phyloP scores from a whole-genome alignment of 2,329 filamentous ascomycete species.

The Aspergillaceae sp. region DNA sequence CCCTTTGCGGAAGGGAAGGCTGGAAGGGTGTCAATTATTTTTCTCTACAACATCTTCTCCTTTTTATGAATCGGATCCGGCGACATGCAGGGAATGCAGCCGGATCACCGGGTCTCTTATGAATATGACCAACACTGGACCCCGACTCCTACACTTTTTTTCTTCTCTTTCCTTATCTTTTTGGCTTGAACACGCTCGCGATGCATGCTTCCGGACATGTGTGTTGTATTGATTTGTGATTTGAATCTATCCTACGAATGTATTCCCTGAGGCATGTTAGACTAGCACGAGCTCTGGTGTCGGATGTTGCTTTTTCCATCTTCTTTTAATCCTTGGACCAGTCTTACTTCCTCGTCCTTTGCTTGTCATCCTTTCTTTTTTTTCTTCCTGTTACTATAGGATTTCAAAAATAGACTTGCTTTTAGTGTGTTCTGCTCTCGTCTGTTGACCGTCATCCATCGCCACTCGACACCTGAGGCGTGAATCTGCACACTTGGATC shows the following conservation, averaged over 20 bases:
- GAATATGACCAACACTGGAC: no score
- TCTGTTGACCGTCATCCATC: neutral
- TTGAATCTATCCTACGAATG: slow-evolving; percentile 10
- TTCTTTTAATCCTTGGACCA: slow-evolving; percentile 2
- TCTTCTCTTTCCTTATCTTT: slow-evolving; percentile 2
- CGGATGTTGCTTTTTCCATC: slow-evolving; percentile 5
- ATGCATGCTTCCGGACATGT: slow-evolving; percentile 2
- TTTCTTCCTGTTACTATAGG: neutral
- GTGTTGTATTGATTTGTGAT: slow-evolving; percentile 10
- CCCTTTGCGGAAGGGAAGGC: neutral
- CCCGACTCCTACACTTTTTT: slow-evolving; percentile 5
- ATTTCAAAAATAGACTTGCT: slow-evolving; percentile 1
- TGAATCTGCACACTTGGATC: neutral
- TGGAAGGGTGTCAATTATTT: slow-evolving; percentile 1
- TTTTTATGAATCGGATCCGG: slow-evolving; percentile 14
- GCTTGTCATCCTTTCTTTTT: neutral
- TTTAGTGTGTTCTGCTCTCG: neutral
- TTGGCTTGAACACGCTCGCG: neutral
- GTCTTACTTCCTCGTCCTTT: neutral
- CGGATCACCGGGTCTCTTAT: slow-evolving; percentile 5
- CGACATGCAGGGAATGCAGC: slow-evolving; percentile 30
- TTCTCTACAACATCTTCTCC: slow-evolving; percentile 1
- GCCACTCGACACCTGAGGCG: neutral
- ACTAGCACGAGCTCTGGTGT: slow-evolving; percentile 15
- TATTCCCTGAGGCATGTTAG: slow-evolving; percentile 11